These are phyloP conservation scores for Colletotrichum somersetense DNA, from an alignment of 2,329 filamentous ascomycete genomes.

Conservation along the genomic window DNA sequence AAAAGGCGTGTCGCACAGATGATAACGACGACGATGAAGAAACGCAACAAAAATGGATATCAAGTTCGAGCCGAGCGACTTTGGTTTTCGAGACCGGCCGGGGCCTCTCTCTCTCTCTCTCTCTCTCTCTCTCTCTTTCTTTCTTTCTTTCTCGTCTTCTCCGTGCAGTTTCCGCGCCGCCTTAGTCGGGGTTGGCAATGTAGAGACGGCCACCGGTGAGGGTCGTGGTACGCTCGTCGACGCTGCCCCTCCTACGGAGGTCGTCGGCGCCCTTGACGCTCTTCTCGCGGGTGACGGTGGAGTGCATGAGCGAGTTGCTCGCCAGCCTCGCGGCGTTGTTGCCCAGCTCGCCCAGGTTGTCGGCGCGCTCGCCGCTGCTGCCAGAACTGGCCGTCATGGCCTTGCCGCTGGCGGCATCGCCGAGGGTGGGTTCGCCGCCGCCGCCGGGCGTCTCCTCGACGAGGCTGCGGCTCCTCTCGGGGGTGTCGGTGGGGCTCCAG, in stretches of 20 bases:
- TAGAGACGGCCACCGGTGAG: constrained; percentile 78
- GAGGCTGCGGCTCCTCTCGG: constrained; percentile 66
- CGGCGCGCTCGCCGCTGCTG: constrained; percentile 71
- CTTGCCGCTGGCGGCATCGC: constrained; percentile 61
- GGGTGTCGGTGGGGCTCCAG: constrained; percentile 68
- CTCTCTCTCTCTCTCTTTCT: background rate
- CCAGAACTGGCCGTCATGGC: constrained; percentile 64
- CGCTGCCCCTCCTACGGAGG: constrained; percentile 80
- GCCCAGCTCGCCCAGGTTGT: constrained; percentile 69
- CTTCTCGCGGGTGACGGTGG: constrained; percentile 72
- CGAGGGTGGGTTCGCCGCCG: constrained; percentile 6
- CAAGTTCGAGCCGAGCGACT: background rate
- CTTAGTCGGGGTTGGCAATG: constrained; percentile 85
- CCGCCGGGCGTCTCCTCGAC: constrained; percentile 55
- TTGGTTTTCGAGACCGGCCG: background rate
- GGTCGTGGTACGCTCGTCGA: constrained; percentile 85
- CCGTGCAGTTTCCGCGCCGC: background rate
- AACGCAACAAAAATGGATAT: constrained; percentile 12
- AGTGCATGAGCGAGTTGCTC: constrained; percentile 69
- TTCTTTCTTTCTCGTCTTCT: background rate
- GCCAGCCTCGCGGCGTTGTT: constrained; percentile 63
- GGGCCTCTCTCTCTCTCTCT: background rate
- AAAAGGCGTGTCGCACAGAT: constrained; percentile 31
- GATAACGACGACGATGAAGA: background rate
- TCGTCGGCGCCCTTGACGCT: constrained; percentile 78